Conservation (phyloP, 139 green algal species). For the Parachlorella kessleri region DNA sequence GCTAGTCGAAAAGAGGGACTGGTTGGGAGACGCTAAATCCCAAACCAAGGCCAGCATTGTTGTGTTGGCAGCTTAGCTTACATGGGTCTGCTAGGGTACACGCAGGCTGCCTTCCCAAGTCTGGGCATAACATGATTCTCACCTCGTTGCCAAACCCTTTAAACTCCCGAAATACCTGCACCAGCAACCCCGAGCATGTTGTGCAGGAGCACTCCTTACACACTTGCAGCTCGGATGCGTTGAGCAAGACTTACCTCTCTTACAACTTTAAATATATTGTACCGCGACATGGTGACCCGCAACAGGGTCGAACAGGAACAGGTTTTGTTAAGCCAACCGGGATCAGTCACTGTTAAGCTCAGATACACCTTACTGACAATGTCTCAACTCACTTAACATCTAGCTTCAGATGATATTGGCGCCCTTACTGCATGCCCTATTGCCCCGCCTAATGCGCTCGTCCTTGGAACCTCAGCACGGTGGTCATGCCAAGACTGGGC, state of each 20-base stretch:
- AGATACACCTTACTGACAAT: background rate
- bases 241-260: conserved; percentile 1
- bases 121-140: background rate
- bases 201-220: background rate
- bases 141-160: conserved; percentile 13
- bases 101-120: background rate
- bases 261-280: conserved; percentile 11
- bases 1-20: too few species aligned
- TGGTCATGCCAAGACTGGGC: too few species aligned
- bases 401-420: too few species aligned
- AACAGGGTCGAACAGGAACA: too few species aligned
- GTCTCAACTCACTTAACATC: too few species aligned
- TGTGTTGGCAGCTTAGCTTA: background rate
- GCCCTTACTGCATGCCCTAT: too few species aligned
- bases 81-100: background rate
- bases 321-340: background rate
- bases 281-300: background rate
- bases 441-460: too few species aligned
- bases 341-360: background rate
- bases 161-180: conserved; percentile 17
- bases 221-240: background rate
- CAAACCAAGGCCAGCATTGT: conserved; percentile 5
- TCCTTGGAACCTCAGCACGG: too few species aligned
- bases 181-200: too few species aligned
- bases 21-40: too few species aligned